These are phyloP conservation scores for Dothideomycetes sp. DNA, from an alignment of 2,329 filamentous ascomycete species.

Conservation along the genomic window DNA sequence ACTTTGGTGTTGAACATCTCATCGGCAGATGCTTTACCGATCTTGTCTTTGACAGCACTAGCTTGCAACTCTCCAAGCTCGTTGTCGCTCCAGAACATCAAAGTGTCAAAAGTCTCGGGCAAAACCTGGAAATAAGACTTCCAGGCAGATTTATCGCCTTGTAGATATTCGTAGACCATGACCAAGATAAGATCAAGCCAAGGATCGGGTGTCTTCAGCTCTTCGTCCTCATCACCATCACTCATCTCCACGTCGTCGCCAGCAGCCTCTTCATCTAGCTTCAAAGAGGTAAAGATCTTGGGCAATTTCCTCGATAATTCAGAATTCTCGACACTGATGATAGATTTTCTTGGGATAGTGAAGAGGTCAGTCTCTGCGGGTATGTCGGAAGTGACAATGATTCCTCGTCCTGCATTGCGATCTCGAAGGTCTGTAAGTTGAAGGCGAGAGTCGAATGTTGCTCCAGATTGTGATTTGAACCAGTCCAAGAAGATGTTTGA, in stretches of 20 bases:
- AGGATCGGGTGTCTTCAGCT: conserved; percentile 30
- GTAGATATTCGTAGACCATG: conserved; percentile 67
- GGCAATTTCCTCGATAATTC: conserved; percentile 42
- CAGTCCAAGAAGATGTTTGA: conserved; percentile 43
- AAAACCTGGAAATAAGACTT: conserved; percentile 69
- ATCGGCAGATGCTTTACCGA: conserved; percentile 66
- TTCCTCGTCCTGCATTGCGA: conserved; percentile 50
- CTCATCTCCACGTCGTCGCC: conserved; percentile 3
- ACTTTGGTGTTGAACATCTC: conserved; percentile 54
- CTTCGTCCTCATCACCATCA: conserved; percentile 21
- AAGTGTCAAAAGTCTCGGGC: conserved; percentile 63
- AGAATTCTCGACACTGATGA: conserved; percentile 68
- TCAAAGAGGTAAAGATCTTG: conserved; percentile 26
- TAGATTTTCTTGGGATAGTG: conserved; percentile 61
- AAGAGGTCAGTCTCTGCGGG: conserved; percentile 68
- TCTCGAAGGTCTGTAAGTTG: conserved; percentile 48
- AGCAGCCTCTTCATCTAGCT: not conserved
- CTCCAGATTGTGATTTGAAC: conserved; percentile 42
- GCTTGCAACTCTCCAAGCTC: conserved; percentile 68
- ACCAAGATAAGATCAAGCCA: conserved; percentile 60
- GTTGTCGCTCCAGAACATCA: conserved; percentile 75
- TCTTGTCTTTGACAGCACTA: conserved; percentile 65
- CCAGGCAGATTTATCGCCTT: conserved; percentile 57
- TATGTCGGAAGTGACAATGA: conserved; percentile 62
- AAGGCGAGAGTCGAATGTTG: conserved; percentile 50